Percentiles rank a stretch among this genome's conserved stretches.
These are phyloP conservation scores for Cruciata laevipes DNA, from an alignment of 257 asterid genomes.

Conservation along the genomic window DNA sequence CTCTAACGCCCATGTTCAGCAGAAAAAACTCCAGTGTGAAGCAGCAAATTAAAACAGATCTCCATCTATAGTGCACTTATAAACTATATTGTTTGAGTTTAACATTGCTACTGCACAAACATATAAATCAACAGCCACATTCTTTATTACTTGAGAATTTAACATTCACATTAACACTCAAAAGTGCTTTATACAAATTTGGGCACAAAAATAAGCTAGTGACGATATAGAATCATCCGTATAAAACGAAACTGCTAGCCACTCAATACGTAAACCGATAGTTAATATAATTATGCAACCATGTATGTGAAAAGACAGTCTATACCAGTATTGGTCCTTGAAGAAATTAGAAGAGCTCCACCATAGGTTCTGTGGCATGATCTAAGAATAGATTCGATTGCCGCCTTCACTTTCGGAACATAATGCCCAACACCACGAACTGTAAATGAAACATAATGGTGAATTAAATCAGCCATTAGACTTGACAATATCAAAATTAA, in stretches of 20 bases:
- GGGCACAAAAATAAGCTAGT: background rate
- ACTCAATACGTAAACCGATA: conserved; percentile 1
- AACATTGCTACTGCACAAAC: background rate
- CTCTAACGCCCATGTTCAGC: background rate
- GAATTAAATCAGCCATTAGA: conserved; percentile 17
- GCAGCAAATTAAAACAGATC: background rate
- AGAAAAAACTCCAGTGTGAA: background rate
- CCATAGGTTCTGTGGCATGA: conserved; percentile 81
- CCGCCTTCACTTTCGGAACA: conserved; percentile 95
- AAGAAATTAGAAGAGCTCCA: conserved; percentile 95
- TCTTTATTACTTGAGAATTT: background rate
- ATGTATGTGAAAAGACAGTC: background rate
- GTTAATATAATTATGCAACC: background rate
- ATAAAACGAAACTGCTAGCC: background rate
- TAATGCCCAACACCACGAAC: conserved; percentile 94
- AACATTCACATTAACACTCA: background rate
- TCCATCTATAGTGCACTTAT: background rate
- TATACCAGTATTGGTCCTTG: conserved; percentile 90
- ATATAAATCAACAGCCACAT: background rate
- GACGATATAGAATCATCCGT: background rate
- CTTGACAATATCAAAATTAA: conserved; percentile 6
- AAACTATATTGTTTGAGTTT: background rate
- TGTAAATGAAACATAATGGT: conserved; percentile 36
- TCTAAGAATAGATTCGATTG: conserved; percentile 86
- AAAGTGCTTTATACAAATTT: background rate